A percentile compares a stretch with the other conserved stretches of the same genome.
Evolutionary conservation across 2,329 filamentous ascomycete genomes (phyloP).

Genomic region (Sclerotinia sclerotiorum): DNA sequence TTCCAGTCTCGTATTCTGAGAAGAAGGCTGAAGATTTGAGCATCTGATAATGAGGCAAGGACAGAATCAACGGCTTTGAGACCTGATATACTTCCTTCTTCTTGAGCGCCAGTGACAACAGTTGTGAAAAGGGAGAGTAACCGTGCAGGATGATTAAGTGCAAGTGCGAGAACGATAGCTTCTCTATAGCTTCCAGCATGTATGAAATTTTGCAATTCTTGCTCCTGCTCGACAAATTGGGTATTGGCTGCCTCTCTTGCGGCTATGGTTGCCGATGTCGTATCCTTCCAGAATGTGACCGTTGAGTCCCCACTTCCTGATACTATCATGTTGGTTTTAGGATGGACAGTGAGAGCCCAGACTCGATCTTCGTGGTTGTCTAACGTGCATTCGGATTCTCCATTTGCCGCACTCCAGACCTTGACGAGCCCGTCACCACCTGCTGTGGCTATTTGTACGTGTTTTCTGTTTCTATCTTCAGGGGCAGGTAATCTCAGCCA

Average conservation of each 20-base stretch:
- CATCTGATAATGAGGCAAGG: constrained; percentile 72
- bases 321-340: constrained; percentile 69
- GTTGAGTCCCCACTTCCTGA: constrained; percentile 92
- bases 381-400: constrained; percentile 83
- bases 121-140: constrained; percentile 80
- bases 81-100: constrained; percentile 64
- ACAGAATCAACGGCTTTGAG: constrained; percentile 77
- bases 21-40: constrained; percentile 82
- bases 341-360: constrained; percentile 80
- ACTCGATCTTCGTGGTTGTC: constrained; percentile 97
- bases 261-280: constrained; percentile 74
- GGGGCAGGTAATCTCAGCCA: constrained; percentile 66
- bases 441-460: constrained; percentile 76
- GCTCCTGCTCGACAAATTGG: constrained; percentile 87
- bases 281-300: constrained; percentile 94
- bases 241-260: constrained; percentile 72
- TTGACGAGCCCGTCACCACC: constrained; percentile 95
- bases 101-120: constrained; percentile 66
- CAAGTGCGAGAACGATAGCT: constrained; percentile 86
- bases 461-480: constrained; percentile 55
- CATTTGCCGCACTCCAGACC: constrained; percentile 85
- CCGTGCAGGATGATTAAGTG: constrained; percentile 90
- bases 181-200: constrained; percentile 84
- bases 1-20: constrained; percentile 93
- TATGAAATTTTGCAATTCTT: constrained; percentile 90